A percentile compares a stretch with the other conserved stretches of the same genome.
Evolutionary conservation across 805 yeast species (phyloP).

Genomic region (Cyberlindnera lachancei): DNA sequence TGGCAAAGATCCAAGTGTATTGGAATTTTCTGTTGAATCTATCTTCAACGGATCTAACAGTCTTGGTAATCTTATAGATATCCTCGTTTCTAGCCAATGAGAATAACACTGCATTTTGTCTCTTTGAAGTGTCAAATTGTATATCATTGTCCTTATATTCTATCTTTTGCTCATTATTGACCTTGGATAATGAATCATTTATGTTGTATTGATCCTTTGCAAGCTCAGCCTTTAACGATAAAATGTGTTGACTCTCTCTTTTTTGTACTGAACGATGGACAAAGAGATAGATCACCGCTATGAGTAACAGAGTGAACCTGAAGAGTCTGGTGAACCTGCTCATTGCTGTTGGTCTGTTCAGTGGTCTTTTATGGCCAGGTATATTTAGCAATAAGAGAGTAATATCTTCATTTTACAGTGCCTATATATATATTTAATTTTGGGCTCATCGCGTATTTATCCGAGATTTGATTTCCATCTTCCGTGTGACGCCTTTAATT

Average conservation of each 20-base stretch:
- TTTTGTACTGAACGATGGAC: constrained; percentile 14
- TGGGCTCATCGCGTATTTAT: too few species aligned
- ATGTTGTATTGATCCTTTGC: constrained; percentile 13
- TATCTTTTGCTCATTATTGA: constrained; percentile 4
- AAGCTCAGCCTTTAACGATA: constrained; percentile 15
- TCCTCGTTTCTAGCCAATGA: constrained; percentile 57
- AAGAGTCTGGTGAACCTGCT: constrained; percentile 10
- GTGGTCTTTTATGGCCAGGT: too few species aligned
- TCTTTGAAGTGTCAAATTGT: constrained; percentile 30
- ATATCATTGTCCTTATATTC: constrained; percentile 26
- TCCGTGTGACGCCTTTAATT: too few species aligned
- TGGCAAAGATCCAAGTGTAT: constrained; percentile 93
- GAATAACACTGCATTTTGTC: constrained; percentile 34
- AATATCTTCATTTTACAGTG: too few species aligned
- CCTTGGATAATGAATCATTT: constrained; percentile 8
- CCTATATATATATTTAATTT: too few species aligned
- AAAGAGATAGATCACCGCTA: constrained; percentile 12
- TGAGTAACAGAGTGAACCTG: constrained; percentile 14
- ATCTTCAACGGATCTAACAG: constrained; percentile 38
- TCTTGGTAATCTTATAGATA: constrained; percentile 39
- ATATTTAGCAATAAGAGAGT: too few species aligned
- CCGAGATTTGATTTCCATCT: too few species aligned
- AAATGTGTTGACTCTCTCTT: constrained; percentile 11
- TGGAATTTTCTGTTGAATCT: constrained; percentile 46
- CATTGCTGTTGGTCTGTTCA: too few species aligned